Percentiles rank a stretch among this genome's conserved stretches.
These are phyloP conservation scores for Cenococcum geophilum DNA, from an alignment of 495 filamentous ascomycete genomes.

Conservation along the genomic window DNA sequence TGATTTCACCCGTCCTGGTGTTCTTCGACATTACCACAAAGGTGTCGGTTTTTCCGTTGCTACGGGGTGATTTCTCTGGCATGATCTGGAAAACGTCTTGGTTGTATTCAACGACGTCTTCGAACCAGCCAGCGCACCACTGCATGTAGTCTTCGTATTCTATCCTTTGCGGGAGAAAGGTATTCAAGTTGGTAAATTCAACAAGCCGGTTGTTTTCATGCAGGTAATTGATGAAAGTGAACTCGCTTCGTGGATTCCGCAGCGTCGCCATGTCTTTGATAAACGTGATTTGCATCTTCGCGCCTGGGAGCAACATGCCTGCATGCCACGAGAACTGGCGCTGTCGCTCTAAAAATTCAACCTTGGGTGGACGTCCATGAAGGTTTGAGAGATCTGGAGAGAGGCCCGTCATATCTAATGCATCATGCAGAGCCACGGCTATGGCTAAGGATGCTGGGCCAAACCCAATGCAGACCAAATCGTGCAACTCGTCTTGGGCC, in stretches of 20 bases:
- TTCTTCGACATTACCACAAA: conserved; percentile 55
- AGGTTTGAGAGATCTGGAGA: conserved; percentile 21
- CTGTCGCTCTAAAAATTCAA: conserved; percentile 83
- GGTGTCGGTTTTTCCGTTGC: conserved; percentile 41
- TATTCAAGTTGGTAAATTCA: conserved; percentile 82
- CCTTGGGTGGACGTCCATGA: conserved; percentile 51
- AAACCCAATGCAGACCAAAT: conserved; percentile 87
- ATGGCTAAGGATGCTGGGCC: conserved; percentile 92
- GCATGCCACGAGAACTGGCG: conserved; percentile 81
- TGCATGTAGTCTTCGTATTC: conserved; percentile 95
- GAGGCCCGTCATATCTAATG: conserved; percentile 33
- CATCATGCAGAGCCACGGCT: conserved; percentile 80
- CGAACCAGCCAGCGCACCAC: conserved; percentile 83
- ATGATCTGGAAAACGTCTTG: conserved; percentile 65
- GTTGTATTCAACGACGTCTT: conserved; percentile 68
- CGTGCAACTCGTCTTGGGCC: conserved; percentile 56
- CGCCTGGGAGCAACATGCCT: conserved; percentile 88
- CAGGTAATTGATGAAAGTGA: conserved; percentile 94
- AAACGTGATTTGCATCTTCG: conserved; percentile 97
- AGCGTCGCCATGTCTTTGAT: conserved; percentile 92
- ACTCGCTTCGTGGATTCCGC: conserved; percentile 78
- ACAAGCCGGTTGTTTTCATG: conserved; percentile 71
- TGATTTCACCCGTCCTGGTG: conserved; percentile 45
- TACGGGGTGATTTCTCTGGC: conserved; percentile 37
- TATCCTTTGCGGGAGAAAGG: conserved; percentile 76